Base-by-base conservation (phyloP, 169 alveolate genomes). In the Babesia ovata region DNA sequence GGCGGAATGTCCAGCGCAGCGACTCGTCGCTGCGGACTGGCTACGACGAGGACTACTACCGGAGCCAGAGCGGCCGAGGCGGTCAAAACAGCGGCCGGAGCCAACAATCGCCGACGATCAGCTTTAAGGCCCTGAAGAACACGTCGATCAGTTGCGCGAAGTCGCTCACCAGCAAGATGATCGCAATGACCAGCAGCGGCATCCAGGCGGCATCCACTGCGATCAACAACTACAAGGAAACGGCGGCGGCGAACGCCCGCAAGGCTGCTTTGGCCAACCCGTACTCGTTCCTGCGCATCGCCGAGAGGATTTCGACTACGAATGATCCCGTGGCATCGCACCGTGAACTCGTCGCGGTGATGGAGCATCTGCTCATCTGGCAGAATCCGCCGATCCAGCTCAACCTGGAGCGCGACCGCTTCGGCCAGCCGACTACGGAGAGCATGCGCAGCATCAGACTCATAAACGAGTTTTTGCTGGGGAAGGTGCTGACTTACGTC, bases 321-420 rank as follows among this genome's bases (percentile, higher is more conserved):
- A 42, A 48, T 10, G 84, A 79, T 56, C 65, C 67, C 13, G 70
- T 78, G 4, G 52, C 53, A 22, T 67, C 86, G 39, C 89, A 82
- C 56, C 63, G 89, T 24, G 89, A 82, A 42, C 67, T 82, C 22
- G 89, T 73, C 22, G 79, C 70, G 48, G 77, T 82, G 9, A 74
- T 73, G 17, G 89, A 82, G 62, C 60, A 63, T 0, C 17, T 72
- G 28, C 69, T 82, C 42, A 65, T 59, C 13, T 71, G 75, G 78
- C 16, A 59, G 10, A 63, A 70, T 16, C 73, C 50, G 8, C 69
- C 74, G 8, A 45, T 66, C 22, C 78, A 79, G 56, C 45, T 79
- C n/a, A 53, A 24, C 22, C 52, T 79, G 16, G 87, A 79, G 44
- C 63, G 69, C 53, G 87, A 79, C 70, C 72, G 84, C 14, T 79